Percentiles rank a stretch among this genome's conserved stretches.
These are phyloP conservation scores for Barnettozyma botsteinii DNA, from an alignment of 805 yeast genomes.

Conservation along the genomic window DNA sequence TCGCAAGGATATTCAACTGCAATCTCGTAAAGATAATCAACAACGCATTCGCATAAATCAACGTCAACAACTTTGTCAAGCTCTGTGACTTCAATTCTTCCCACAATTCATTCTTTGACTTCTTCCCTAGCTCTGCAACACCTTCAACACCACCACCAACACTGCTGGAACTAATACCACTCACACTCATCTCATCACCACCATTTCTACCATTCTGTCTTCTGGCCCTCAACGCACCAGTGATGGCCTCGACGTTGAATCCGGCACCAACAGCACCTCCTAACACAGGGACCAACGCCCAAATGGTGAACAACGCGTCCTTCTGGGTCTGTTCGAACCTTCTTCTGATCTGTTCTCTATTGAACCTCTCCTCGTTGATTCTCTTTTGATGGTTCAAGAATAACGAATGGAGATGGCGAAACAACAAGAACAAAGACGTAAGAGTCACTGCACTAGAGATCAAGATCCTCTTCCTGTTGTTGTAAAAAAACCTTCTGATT, in stretches of 20 bases:
- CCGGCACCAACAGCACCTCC: constrained; percentile 55
- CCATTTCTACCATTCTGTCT: constrained; percentile 31
- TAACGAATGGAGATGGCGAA: constrained; percentile 39
- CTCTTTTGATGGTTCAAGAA: constrained; percentile 45
- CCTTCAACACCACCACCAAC: background rate
- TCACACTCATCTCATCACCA: constrained; percentile 12
- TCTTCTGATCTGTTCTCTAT: constrained; percentile 66
- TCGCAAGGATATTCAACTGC: constrained; percentile 83
- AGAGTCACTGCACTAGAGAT: constrained; percentile 15
- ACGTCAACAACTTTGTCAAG: constrained; percentile 64
- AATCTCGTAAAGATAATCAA: constrained; percentile 74
- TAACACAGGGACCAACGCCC: constrained; percentile 76
- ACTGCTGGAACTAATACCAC: constrained; percentile 1
- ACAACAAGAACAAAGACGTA: constrained; percentile 39
- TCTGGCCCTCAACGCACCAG: constrained; percentile 61
- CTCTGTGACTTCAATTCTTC: constrained; percentile 69
- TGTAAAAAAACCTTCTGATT: constrained; percentile 29
- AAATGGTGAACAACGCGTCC: constrained; percentile 79
- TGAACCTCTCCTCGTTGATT: constrained; percentile 50
- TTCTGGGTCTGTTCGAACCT: constrained; percentile 88
- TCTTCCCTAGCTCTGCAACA: constrained; percentile 13
- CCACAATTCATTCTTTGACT: constrained; percentile 73
- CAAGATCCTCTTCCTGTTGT: constrained; percentile 39
- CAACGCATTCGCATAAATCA: constrained; percentile 62
- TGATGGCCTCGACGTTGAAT: constrained; percentile 67